Base-by-base conservation (phyloP, 2,329 filamentous ascomycete species). In the Cladosporium cucumerinum region DNA sequence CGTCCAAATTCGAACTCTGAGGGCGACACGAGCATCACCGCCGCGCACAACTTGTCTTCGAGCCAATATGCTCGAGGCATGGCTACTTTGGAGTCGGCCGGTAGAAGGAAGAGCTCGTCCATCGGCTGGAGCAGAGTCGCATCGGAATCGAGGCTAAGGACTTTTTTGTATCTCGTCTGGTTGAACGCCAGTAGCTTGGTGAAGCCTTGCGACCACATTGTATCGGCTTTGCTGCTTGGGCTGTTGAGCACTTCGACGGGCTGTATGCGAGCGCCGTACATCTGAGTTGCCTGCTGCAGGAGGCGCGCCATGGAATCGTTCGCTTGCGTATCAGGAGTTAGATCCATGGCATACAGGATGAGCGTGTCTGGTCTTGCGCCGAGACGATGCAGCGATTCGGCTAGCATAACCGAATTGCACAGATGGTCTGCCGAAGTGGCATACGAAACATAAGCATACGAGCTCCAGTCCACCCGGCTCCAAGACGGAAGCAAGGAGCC, bases 31-130 rank as follows among this genome's bases (percentile, higher is more conserved):
- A 73, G 66, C 21, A 68, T 62, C 3, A 72, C 3, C 5, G 66
- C 57, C 8, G 65, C 55, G 23, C 61, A 65, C 12, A 72, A 61
- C 11, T 68, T 67, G 0, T 84, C 84, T 5, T 84, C 80, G 1
- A 86, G 79, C 89, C 89, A 92, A 74, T 92, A 91, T 10, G 89
- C 89, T 34, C 87, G 84, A 1, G 89, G 87, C 84, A 91, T 88
- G 2, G 88, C 88, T 4, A 89, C 82, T 11, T 57, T 21, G 11
- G 68, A 67, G 3, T 69, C 82, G 1, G 78, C 73, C 0, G 89
- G 89, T 1, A 89, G 79, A 30, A 89, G 82, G 76, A 92, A 92
- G 0, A 92, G 81, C 63, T 91, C 88, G 69, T 92, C 89, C 81
- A 92, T 84, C 25, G 81, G 77, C 66, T 87, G 80, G 12, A 89